Conservation (phyloP, 1,284 basidiomycete genomes). For the Rhizoctonia solani region DNA sequence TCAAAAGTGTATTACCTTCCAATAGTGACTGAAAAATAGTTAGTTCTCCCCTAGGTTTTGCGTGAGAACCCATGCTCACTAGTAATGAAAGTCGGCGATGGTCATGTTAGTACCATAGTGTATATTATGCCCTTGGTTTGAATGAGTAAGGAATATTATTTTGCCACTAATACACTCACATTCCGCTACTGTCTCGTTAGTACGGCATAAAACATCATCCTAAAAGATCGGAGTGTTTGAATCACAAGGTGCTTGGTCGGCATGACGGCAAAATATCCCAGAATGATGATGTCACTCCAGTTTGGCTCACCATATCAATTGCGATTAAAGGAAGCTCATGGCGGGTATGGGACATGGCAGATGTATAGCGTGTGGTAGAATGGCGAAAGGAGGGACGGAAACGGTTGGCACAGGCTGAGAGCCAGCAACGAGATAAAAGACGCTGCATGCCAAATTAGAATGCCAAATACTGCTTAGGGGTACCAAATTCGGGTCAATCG, state of each 20-base stretch:
- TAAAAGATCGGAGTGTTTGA: neutral
- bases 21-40: conserved; percentile 59
- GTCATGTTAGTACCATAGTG: conserved; percentile 58
- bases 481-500: too few species aligned
- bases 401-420: too few species aligned
- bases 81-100: conserved; percentile 63
- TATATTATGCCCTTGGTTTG: conserved; percentile 64
- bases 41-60: conserved; percentile 35
- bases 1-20: conserved; percentile 53
- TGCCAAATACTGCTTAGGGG: too few species aligned
- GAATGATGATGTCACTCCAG: too few species aligned
- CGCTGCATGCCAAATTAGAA: too few species aligned
- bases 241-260: neutral
- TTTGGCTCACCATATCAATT: conserved; percentile 15
- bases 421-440: too few species aligned
- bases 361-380: neutral
- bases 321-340: conserved; percentile 5
- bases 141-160: conserved; percentile 6
- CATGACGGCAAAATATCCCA: too few species aligned
- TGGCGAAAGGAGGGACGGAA: neutral
- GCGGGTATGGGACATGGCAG: neutral
- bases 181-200: conserved; percentile 64
- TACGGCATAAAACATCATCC: conserved; percentile 75
- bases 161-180: conserved; percentile 57
- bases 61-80: conserved; percentile 48